A percentile compares a stretch with the other conserved stretches of the same genome.
These are phyloP conservation scores for Salix dunnii DNA, from an alignment of 345 rosid species.

Conservation along the genomic window DNA sequence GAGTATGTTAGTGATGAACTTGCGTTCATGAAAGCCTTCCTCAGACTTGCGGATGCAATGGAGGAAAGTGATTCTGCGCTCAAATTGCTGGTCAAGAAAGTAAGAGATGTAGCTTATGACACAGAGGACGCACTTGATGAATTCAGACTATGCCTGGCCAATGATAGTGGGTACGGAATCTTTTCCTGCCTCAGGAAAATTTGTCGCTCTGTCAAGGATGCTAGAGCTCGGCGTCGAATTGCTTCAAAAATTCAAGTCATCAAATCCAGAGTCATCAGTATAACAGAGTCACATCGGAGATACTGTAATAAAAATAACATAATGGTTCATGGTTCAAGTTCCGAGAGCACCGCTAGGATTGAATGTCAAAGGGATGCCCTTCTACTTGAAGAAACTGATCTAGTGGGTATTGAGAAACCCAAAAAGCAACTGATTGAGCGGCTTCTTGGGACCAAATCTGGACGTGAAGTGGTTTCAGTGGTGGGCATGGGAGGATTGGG, in stretches of 20 bases:
- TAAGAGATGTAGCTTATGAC: slow-evolving; percentile 24
- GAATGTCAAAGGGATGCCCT: slow-evolving; percentile 22
- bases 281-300: slow-evolving; percentile 9
- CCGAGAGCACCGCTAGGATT: neutral
- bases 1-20: slow-evolving; percentile 23
- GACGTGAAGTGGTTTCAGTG: slow-evolving; percentile 4
- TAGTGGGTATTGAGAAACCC: neutral
- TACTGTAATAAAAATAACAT: slow-evolving; percentile 14
- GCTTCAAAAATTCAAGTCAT: slow-evolving; percentile 20
- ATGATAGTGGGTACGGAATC: neutral
- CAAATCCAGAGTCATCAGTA: slow-evolving; percentile 6
- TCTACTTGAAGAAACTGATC: slow-evolving; percentile 16
- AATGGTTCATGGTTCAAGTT: slow-evolving; percentile 8
- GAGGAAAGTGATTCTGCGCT: slow-evolving; percentile 18
- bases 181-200: neutral
- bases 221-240: slow-evolving; percentile 21
- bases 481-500: slow-evolving; percentile 20
- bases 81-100: slow-evolving; percentile 19
- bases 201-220: slow-evolving; percentile 8
- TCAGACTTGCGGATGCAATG: slow-evolving; percentile 22
- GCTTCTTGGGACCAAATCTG: slow-evolving; percentile 7
- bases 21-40: slow-evolving; percentile 24
- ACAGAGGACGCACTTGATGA: slow-evolving; percentile 33
- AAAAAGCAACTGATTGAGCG: slow-evolving; percentile 7
- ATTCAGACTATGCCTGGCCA: slow-evolving; percentile 12